These are phyloP conservation scores for Patellaria atrata DNA, from an alignment of 495 filamentous ascomycete genomes.

Conservation along the genomic window DNA sequence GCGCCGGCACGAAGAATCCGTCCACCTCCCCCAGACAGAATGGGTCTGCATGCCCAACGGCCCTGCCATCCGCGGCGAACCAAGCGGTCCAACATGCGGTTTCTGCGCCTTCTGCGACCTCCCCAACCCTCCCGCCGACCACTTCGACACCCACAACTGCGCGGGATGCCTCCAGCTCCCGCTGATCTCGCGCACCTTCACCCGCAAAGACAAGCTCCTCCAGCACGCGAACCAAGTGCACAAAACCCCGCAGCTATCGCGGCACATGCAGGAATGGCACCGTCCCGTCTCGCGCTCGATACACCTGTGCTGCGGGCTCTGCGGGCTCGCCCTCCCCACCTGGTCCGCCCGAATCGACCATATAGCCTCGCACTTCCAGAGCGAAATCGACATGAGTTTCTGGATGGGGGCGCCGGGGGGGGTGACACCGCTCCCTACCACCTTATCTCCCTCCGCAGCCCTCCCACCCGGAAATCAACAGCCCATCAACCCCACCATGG, in stretches of 20 bases:
- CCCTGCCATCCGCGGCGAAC: slow-evolving; percentile 3
- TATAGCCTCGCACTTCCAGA: slow-evolving; percentile 17
- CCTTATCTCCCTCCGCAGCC: neutral
- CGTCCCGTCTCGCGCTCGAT: slow-evolving; percentile 8
- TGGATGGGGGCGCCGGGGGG: neutral
- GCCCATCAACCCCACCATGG: too few relatives aligned
- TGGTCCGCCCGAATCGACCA: slow-evolving; percentile 16
- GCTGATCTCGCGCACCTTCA: slow-evolving; percentile 4
- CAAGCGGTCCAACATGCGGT: slow-evolving; percentile 4
- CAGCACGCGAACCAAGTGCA: slow-evolving; percentile 15
- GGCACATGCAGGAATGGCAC: slow-evolving; percentile 3
- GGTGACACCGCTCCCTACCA: neutral
- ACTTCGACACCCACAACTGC: slow-evolving; percentile 8
- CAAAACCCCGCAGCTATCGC: neutral
- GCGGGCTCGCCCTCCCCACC: neutral
- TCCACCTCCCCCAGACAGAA: slow-evolving; percentile 16
- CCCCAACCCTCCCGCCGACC: slow-evolving; percentile 1
- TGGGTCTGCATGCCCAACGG: slow-evolving; percentile 21
- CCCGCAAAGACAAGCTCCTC: slow-evolving; percentile 14
- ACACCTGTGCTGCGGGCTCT: slow-evolving; percentile 13
- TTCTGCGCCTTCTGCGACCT: slow-evolving; percentile 9
- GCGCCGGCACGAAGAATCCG: slow-evolving; percentile 18
- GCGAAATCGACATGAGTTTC: slow-evolving; percentile 4
- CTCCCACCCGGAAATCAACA: too few relatives aligned
- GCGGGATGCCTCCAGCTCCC: slow-evolving; percentile 2